These are phyloP conservation scores for Xylariaceae sp. DNA, from an alignment of 2,329 filamentous ascomycete species.

Conservation along the genomic window DNA sequence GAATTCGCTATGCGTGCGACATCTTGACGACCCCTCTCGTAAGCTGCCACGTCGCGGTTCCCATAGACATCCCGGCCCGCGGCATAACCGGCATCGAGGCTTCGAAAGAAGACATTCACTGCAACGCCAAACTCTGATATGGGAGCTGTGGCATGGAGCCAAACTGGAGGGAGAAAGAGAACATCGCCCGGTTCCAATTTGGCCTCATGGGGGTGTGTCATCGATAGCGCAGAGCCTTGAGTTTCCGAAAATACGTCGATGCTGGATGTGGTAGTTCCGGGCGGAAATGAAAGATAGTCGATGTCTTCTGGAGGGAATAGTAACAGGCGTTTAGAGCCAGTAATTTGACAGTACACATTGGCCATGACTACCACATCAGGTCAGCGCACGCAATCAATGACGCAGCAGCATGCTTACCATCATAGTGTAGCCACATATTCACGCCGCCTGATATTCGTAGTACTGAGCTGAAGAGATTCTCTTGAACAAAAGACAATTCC, in stretches of 20 bases:
- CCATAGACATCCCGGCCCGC: constrained; percentile 80
- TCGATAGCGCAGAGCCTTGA: constrained; percentile 38
- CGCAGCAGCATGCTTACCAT: constrained; percentile 46
- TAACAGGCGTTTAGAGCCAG: constrained; percentile 67
- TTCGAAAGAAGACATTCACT: constrained; percentile 86
- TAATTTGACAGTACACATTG: constrained; percentile 78
- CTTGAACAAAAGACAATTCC: constrained; percentile 52
- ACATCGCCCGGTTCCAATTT: constrained; percentile 67
- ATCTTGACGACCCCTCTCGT: constrained; percentile 75
- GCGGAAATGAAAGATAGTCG: constrained; percentile 62
- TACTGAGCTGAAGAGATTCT: constrained; percentile 73
- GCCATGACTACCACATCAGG: constrained; percentile 61
- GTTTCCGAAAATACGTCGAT: constrained; percentile 63
- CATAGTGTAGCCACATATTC: constrained; percentile 88
- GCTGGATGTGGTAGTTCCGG: constrained; percentile 76
- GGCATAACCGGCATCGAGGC: constrained; percentile 64
- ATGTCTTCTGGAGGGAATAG: constrained; percentile 79
- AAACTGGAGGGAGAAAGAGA: constrained; percentile 76
- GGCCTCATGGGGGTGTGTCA: constrained; percentile 63
- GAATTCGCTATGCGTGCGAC: constrained; percentile 61
- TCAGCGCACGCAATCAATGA: not conserved
- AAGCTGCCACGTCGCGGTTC: constrained; percentile 78
- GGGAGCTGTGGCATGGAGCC: constrained; percentile 73
- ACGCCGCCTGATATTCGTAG: constrained; percentile 75
- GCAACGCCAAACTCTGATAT: constrained; percentile 61